phyloP scores from a whole-genome alignment of 148 eudicot species.

The Spergularia marina region DNA sequence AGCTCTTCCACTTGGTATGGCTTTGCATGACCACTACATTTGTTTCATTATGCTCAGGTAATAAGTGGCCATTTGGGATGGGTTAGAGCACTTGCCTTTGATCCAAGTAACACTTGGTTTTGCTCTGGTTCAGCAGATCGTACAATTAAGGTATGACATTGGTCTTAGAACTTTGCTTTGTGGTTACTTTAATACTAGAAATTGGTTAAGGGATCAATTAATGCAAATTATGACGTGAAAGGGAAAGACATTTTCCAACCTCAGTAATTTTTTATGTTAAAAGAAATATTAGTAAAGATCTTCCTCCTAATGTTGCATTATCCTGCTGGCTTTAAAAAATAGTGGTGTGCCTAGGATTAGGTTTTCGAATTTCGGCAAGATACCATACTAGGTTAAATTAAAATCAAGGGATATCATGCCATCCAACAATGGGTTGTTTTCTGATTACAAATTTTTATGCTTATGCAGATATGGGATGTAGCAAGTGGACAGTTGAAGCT shows the following conservation, averaged over 20 bases:
- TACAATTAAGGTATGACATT: slow-evolving; percentile 67
- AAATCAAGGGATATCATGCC: neutral
- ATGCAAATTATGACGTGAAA: neutral
- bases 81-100: slow-evolving; percentile 96
- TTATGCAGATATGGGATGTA: slow-evolving; percentile 85
- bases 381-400: neutral
- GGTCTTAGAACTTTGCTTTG: neutral
- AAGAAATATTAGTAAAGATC: neutral
- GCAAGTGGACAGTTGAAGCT: slow-evolving; percentile 78
- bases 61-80: slow-evolving; percentile 99
- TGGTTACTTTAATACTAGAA: neutral
- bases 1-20: neutral
- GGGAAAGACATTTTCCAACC: neutral
- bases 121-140: slow-evolving; percentile 99
- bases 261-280: neutral
- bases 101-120: slow-evolving; percentile 93
- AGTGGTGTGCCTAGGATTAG: neutral
- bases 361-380: neutral
- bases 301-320: neutral
- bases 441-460: slow-evolving; percentile 13
- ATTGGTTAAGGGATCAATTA: neutral
- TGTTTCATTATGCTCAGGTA: slow-evolving; percentile 50
- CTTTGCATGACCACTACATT: slow-evolving; percentile 1
- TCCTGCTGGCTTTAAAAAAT: neutral
- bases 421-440: neutral